These are phyloP conservation scores for Cystobasidiaceae sp. DNA, from an alignment of 1,284 basidiomycete species.

Conservation along the genomic window DNA sequence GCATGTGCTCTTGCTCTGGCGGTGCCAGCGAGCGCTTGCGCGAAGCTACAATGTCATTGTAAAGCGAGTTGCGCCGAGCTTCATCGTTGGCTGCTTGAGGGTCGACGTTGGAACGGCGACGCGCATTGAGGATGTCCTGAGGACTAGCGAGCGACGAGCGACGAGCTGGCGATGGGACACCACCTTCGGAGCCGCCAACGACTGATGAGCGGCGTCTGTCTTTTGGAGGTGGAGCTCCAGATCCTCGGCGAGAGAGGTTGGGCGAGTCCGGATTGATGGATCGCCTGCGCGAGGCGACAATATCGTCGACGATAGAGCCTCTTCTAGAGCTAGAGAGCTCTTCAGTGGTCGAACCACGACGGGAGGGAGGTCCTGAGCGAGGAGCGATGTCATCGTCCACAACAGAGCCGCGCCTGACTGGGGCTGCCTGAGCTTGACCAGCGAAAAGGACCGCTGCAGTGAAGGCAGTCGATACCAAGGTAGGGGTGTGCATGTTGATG, in stretches of 20 bases:
- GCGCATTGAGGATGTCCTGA: conserved; percentile 12
- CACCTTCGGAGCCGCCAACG: not conserved
- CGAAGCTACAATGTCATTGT: conserved; percentile 19
- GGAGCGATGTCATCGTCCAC: conserved; percentile 21
- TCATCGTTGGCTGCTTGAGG: not conserved
- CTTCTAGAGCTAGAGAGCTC: conserved; percentile 22
- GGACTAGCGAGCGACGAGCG: conserved; percentile 5
- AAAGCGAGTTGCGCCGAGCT: conserved; percentile 4
- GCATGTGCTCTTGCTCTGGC: not conserved
- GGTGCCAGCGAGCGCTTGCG: conserved; percentile 9
- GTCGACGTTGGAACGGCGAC: not conserved
- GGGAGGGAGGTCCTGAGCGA: conserved; percentile 16
- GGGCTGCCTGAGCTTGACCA: conserved; percentile 11
- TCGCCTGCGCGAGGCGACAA: conserved; percentile 18
- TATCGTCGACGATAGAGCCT: conserved; percentile 17
- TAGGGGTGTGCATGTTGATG: conserved; percentile 24
- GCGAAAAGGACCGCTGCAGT: conserved; percentile 25
- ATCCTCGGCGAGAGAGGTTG: not conserved
- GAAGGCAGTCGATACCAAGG: conserved; percentile 25
- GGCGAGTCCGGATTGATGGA: conserved; percentile 9
- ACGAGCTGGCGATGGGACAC: not conserved
- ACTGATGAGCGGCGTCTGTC: conserved; percentile 23
- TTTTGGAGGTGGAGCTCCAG: not conserved
- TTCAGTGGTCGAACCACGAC: conserved; percentile 17
- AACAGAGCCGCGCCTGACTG: conserved; percentile 16